A percentile compares a stretch with the other conserved stretches of the same genome.
Conservation (phyloP, 495 filamentous ascomycete genomes). For the Letharia lupina region DNA sequence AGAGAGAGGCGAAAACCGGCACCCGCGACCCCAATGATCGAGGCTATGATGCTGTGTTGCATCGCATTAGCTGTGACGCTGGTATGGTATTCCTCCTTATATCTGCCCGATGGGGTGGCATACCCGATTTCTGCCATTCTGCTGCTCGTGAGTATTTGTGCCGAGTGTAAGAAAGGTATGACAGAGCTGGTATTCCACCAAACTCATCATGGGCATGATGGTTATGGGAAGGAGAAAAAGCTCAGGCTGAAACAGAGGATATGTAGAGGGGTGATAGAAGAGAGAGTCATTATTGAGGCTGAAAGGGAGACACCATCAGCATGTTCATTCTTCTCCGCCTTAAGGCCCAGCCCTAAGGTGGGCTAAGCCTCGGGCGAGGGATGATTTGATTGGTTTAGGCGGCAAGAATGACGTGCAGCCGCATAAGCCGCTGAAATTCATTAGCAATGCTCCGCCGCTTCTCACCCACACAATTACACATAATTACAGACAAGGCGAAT, state of each 20-base stretch:
- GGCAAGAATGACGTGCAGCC: conserved; percentile 1
- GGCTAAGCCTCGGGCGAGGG: background rate
- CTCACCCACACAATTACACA: background rate
- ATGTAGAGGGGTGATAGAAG: background rate
- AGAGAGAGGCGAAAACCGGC: conserved; percentile 40
- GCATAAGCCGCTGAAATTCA: background rate
- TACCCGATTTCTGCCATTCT: conserved; percentile 17
- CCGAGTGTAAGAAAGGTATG: background rate
- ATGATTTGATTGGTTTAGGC: background rate
- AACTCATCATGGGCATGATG: conserved; percentile 6
- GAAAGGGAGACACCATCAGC: background rate
- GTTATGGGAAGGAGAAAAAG: background rate
- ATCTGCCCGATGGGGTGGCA: background rate
- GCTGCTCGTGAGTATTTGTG: background rate
- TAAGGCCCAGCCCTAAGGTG: no score
- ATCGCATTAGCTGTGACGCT: conserved; percentile 4
- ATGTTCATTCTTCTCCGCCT: background rate
- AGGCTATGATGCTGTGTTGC: conserved; percentile 22
- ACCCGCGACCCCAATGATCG: conserved; percentile 34
- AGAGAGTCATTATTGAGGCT: background rate
- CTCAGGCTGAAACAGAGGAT: background rate
- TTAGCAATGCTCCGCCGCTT: background rate
- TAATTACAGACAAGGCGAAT: background rate
- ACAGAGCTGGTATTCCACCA: background rate
- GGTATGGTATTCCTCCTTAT: background rate